Conservation (phyloP, 495 filamentous ascomycete species). For the Endocarpon pusillum region DNA sequence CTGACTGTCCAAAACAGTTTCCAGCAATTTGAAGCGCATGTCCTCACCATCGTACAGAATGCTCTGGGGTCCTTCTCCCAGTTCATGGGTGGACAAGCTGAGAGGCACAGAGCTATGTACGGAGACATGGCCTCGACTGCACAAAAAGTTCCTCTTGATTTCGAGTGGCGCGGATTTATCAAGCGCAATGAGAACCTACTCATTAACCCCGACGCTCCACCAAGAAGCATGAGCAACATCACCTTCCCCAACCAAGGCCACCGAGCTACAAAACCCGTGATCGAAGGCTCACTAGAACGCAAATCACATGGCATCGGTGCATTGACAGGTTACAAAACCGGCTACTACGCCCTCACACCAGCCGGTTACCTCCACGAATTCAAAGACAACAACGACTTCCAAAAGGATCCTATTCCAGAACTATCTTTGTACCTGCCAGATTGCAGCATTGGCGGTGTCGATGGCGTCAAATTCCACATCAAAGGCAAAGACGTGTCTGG, state of each 20-base stretch:
- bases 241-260: constrained; percentile 82
- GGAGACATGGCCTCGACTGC: constrained; percentile 62
- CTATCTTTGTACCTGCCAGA: constrained; percentile 85
- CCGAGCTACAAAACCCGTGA: constrained; percentile 56
- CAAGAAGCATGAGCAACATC: constrained; percentile 52
- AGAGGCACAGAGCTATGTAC: constrained; percentile 63
- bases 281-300: constrained; percentile 74
- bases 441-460: constrained; percentile 57
- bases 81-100: constrained; percentile 60
- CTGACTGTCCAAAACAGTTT: constrained; percentile 80
- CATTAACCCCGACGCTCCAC: constrained; percentile 60
- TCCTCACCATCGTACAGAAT: constrained; percentile 67
- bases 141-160: constrained; percentile 70
- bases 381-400: constrained; percentile 77
- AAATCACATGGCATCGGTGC: constrained; percentile 61
- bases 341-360: constrained; percentile 80
- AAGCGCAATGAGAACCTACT: constrained; percentile 48
- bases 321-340: constrained; percentile 57
- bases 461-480: constrained; percentile 73
- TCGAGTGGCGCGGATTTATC: constrained; percentile 80
- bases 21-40: constrained; percentile 69
- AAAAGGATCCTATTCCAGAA: constrained; percentile 67
- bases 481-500: constrained; percentile 78
- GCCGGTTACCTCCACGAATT: constrained; percentile 85
- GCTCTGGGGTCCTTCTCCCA: constrained; percentile 65